Conservation (phyloP, 1,284 basidiomycete species). For the Microbotryum scabiosae region DNA sequence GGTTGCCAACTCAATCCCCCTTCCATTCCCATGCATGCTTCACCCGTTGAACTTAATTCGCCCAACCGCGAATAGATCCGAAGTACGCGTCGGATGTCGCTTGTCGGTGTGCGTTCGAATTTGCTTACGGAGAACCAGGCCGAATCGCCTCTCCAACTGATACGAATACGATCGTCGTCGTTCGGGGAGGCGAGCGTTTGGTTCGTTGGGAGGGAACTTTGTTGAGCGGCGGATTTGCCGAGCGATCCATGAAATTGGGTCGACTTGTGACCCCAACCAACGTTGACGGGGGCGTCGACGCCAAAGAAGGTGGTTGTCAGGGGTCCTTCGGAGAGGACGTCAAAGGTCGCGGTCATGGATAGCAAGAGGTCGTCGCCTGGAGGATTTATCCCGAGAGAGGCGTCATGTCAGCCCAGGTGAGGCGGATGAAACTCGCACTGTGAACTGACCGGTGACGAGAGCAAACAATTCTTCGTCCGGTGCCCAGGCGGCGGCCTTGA, state of each 20-base stretch:
- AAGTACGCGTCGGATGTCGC: constrained; percentile 40
- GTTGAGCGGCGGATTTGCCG: constrained; percentile 70
- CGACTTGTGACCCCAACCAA: constrained; percentile 95
- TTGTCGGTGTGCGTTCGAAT: constrained; percentile 43
- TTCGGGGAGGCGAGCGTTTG: constrained; percentile 45
- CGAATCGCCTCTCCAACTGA: constrained; percentile 91
- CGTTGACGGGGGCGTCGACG: constrained; percentile 82
- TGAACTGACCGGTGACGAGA: constrained; percentile 60
- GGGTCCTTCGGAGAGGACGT: constrained; percentile 70
- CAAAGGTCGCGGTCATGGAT: constrained; percentile 81
- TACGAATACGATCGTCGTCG: constrained; percentile 63
- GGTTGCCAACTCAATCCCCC: constrained; percentile 78
- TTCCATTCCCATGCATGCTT: constrained; percentile 73
- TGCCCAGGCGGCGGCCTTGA: constrained; percentile 76
- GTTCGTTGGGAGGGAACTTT: constrained; percentile 31
- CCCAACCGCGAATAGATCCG: constrained; percentile 75
- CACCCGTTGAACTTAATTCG: constrained; percentile 72
- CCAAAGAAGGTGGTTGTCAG: constrained; percentile 72
- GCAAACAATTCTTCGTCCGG: constrained; percentile 80
- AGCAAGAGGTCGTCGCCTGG: constrained; percentile 72
- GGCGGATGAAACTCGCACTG: constrained; percentile 1
- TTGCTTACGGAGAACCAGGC: constrained; percentile 78
- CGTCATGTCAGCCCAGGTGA: neutral
- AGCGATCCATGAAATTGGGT: constrained; percentile 97
- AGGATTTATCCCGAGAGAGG: neutral